These are phyloP conservation scores for Penicillium odoratum DNA, from an alignment of 495 filamentous ascomycete species.

Conservation along the genomic window DNA sequence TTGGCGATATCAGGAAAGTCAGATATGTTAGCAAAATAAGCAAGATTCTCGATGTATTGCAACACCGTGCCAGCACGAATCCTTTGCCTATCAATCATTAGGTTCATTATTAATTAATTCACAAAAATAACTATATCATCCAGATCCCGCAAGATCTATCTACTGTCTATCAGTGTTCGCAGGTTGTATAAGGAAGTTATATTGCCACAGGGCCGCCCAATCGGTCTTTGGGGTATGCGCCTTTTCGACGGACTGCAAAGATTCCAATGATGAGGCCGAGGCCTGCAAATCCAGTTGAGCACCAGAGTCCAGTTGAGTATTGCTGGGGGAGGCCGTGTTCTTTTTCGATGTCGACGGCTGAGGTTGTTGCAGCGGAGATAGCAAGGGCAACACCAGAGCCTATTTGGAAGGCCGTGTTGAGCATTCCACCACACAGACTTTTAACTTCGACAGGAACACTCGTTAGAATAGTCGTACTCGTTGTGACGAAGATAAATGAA, in stretches of 20 bases:
- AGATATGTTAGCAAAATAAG: background rate
- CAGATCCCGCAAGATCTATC: background rate
- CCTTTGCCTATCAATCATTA: conserved; percentile 1
- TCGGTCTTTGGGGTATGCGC: conserved; percentile 33
- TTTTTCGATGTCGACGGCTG: conserved; percentile 34
- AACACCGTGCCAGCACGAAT: background rate
- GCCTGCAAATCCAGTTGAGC: conserved; percentile 34
- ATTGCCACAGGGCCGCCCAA: conserved; percentile 25
- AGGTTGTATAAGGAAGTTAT: conserved; percentile 12
- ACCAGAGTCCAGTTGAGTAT: conserved; percentile 40
- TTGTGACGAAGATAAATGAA: conserved; percentile 39
- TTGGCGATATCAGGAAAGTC: background rate
- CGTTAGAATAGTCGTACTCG: conserved; percentile 36
- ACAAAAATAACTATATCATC: background rate
- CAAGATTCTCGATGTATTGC: background rate
- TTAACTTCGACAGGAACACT: conserved; percentile 38
- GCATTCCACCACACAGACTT: conserved; percentile 38
- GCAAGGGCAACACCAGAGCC: conserved; percentile 39
- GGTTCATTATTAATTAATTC: background rate
- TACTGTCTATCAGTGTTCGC: background rate
- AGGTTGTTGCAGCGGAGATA: conserved; percentile 38
- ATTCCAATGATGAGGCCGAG: conserved; percentile 33
- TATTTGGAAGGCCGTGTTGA: conserved; percentile 43
- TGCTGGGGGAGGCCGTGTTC: conserved; percentile 32
- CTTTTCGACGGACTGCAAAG: conserved; percentile 28